Evolutionary conservation across 2,329 filamentous ascomycete genomes (phyloP).

Genomic region (Trichoderma breve): DNA sequence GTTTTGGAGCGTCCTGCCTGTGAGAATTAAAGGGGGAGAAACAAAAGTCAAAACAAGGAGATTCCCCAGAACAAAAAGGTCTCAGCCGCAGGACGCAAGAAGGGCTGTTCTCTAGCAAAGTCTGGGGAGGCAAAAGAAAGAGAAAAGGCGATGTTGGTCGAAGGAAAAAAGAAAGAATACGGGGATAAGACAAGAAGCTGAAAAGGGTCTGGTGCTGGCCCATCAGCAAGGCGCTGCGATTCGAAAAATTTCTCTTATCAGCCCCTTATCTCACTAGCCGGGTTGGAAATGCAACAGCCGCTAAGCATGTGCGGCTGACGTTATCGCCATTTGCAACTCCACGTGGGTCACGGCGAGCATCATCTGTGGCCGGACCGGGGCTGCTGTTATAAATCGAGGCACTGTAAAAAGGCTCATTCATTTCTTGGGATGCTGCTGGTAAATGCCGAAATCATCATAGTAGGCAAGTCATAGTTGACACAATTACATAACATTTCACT

Average conservation of each 20-base stretch:
- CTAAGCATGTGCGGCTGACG: slow-evolving; percentile 16
- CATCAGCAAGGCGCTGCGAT: neutral
- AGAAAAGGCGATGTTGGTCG: neutral
- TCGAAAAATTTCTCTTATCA: slow-evolving; percentile 21
- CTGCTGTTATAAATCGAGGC: neutral
- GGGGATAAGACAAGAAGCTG: neutral
- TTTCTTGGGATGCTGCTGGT: neutral
- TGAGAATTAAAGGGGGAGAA: slow-evolving; percentile 16
- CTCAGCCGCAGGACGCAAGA: slow-evolving; percentile 12
- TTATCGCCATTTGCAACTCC: neutral
- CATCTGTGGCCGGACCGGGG: neutral
- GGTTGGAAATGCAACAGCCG: neutral
- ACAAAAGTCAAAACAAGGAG: slow-evolving; percentile 16
- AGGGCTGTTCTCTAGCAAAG: neutral
- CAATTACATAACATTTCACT: neutral
- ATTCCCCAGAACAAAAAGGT: slow-evolving; percentile 12
- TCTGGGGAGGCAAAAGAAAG: slow-evolving; percentile 1
- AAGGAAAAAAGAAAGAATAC: neutral
- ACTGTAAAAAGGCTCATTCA: neutral
- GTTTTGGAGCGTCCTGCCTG: neutral
- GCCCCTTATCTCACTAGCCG: slow-evolving; percentile 4
- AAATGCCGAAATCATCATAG: neutral
- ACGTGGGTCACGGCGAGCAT: slow-evolving; percentile 10
- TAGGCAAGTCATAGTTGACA: neutral
- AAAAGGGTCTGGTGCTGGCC: neutral